Evolutionary conservation across 208 protist species (phyloP), one percentile per base, ranked within the genome.

Genomic region (Phytomonas francai): DNA sequence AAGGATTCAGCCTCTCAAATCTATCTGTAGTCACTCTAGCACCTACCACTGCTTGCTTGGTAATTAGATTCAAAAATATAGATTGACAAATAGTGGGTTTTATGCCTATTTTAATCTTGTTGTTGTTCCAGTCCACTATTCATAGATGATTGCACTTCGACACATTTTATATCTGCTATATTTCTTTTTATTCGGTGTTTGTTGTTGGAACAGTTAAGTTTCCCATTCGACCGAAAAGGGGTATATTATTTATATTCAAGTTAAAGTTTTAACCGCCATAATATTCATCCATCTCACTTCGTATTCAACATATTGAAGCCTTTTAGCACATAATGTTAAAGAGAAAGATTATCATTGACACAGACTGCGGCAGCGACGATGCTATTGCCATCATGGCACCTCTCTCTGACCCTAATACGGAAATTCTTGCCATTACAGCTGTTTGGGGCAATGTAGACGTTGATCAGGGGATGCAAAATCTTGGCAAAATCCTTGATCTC

Each of bases 401-500:
- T n/a, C 70, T 94, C 45, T 81, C 79, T 16, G 72, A 88, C 64
- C 84, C 85, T 29, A 78, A 90, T 59, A 83, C 87, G 19, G 86
- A 94, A 30, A 63, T 94, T 65, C 45, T 87, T 59, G 84, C 82
- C 58, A 79, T 94, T 30, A 81, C 83, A 19, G 79, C 72, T 8
- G 85, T 91, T 42, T 90, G 84, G 84, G 88, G 88, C 0, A 94
- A 94, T 68, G 88, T 93, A n/a, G 76, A 85, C 30, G 83, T 85
- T 0, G 74, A 84, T 32, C 84, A 91, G 59, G 88, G 83, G 6
- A 88, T 87, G 79, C 75, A 92, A 70, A 94, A 91, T 72, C 33
- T 91, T 8, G 85, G 84, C 25, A 92, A 92, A 68, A 72, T 94
- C 45, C 77, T 93, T 27, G 85, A 91, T 66, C 68, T 89, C 5